phyloP scores from a whole-genome alignment of 345 rosid genomes.

The Pelargonium nanum region DNA sequence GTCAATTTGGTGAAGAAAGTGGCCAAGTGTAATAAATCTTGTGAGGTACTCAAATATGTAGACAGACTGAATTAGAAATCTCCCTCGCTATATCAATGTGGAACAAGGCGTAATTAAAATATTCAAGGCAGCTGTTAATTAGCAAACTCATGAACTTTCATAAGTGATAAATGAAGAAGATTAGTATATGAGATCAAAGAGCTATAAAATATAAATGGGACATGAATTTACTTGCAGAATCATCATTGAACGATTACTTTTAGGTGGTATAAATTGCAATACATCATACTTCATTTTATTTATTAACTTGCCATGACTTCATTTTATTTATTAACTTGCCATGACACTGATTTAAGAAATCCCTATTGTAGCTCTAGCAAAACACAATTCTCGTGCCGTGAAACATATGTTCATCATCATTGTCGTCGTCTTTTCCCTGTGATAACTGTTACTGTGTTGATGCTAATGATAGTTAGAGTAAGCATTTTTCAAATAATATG shows the following conservation, averaged over 20 bases:
- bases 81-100: not conserved
- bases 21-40: no score
- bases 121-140: not conserved
- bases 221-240: not conserved
- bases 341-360: not conserved
- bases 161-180: not conserved
- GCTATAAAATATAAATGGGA: not conserved
- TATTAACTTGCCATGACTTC: not conserved
- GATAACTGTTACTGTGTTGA: not conserved
- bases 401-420: no score
- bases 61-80: not conserved
- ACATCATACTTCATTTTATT: not conserved
- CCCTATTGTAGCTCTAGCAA: not conserved
- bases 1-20: not conserved
- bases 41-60: not conserved
- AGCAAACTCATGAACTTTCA: not conserved
- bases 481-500: not conserved
- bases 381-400: not conserved
- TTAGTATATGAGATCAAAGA: not conserved
- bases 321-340: no score
- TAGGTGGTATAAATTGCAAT: not conserved
- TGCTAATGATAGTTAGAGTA: not conserved
- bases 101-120: not conserved
- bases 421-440: not conserved
- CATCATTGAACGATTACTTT: not conserved